These are phyloP conservation scores for Bothriochloa decipiens DNA, from an alignment of 176 grass and related monocot species.

Conservation along the genomic window DNA sequence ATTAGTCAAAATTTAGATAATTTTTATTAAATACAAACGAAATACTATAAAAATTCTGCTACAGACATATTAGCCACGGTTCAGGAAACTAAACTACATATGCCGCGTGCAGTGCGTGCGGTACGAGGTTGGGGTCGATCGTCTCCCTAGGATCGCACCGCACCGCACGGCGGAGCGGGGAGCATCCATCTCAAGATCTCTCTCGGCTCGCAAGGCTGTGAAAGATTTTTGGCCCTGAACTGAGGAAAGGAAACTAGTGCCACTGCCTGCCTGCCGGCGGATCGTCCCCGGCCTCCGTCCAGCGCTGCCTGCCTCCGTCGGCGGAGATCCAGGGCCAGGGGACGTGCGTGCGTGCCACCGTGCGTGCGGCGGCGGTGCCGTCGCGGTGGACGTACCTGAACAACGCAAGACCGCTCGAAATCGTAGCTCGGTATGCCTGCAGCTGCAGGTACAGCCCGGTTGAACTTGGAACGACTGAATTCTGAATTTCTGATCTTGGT, in stretches of 20 bases:
- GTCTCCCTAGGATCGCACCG: neutral
- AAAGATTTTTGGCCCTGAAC: neutral
- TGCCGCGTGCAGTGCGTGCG: neutral
- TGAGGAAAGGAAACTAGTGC: neutral
- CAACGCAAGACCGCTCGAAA: neutral
- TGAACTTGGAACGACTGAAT: neutral
- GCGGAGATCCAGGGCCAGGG: neutral
- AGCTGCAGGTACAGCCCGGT: neutral
- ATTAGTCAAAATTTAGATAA: no score
- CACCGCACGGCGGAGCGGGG: neutral
- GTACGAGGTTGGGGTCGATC: slow-evolving; percentile 33
- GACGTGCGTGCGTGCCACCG: neutral
- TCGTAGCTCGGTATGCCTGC: neutral
- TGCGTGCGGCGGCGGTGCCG: neutral
- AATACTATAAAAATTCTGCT: no score
- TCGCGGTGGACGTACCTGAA: neutral
- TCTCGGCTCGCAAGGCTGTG: neutral
- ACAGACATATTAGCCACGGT: no score
- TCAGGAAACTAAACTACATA: no score
- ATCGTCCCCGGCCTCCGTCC: neutral
- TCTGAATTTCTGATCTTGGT: neutral
- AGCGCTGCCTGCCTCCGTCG: neutral
- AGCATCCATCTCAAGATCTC: neutral
- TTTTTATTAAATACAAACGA: no score
- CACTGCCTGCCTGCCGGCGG: neutral